Percentiles rank a stretch among this genome's conserved stretches.
phyloP scores from a whole-genome alignment of 768 basidiomycete species.

The Jaapia argillacea region DNA sequence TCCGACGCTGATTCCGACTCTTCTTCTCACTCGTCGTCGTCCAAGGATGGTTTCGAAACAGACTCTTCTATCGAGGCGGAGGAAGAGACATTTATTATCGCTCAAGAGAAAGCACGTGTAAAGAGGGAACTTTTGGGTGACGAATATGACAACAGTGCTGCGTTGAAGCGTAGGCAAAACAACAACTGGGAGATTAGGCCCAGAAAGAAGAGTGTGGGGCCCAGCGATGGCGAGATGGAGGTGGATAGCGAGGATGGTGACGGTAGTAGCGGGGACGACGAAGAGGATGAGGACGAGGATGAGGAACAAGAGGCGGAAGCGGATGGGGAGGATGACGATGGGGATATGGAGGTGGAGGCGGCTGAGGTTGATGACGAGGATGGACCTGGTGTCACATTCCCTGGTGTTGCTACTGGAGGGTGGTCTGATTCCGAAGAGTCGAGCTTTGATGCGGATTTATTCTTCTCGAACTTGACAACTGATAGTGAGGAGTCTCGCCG shows the following conservation, averaged over 20 bases:
- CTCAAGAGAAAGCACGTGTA: constrained; percentile 42
- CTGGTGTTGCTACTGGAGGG: constrained; percentile 59
- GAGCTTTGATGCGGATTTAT: constrained; percentile 74
- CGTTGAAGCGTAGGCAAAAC: constrained; percentile 19
- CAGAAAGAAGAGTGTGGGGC: constrained; percentile 59
- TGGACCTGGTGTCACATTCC: constrained; percentile 30
- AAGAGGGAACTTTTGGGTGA: constrained; percentile 52
- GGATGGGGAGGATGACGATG: constrained; percentile 32
- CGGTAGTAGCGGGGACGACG: constrained; percentile 34
- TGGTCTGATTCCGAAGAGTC: constrained; percentile 75
- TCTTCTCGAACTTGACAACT: constrained; percentile 65
- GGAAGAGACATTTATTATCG: constrained; percentile 46
- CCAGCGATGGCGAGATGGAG: constrained; percentile 56
- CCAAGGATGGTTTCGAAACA: constrained; percentile 4
- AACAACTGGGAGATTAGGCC: constrained; percentile 59
- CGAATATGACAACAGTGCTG: constrained; percentile 23
- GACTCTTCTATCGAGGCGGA: constrained; percentile 35
- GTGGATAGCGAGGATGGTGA: constrained; percentile 47
- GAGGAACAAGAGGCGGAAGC: constrained; percentile 13
- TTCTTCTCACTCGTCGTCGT: constrained; percentile 7
- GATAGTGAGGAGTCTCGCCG: constrained; percentile 28
- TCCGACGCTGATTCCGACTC: constrained; percentile 16
- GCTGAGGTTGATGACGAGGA: constrained; percentile 17
- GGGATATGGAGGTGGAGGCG: constrained; percentile 11
- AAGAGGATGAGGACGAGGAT: constrained; percentile 45